phyloP scores from a whole-genome alignment of 306 rosid species.

The Gleditsia sinensis region DNA sequence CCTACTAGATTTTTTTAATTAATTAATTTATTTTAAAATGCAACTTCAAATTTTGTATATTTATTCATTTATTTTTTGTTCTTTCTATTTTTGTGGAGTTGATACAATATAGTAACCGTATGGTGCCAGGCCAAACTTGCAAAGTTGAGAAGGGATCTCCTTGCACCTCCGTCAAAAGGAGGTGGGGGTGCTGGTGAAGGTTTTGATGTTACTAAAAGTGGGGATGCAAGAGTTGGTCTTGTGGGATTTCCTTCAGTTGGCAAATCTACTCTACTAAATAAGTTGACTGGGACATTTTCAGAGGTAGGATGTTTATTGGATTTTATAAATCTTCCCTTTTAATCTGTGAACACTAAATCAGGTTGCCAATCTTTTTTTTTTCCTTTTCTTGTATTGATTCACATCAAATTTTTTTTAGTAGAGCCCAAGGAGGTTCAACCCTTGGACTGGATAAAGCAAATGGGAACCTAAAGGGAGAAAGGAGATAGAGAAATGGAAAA shows the following conservation, averaged over 20 bases:
- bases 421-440: conserved; percentile 15
- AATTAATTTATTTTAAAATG: neutral
- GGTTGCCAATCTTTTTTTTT: conserved; percentile 20
- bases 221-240: conserved; percentile 98
- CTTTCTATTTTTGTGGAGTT: neutral
- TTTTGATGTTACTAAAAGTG: conserved; percentile 98
- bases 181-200: conserved; percentile 98
- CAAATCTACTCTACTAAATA: conserved; percentile 90
- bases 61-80: neutral
- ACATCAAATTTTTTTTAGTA: conserved; percentile 6
- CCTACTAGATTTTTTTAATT: neutral
- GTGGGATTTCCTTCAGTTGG: conserved; percentile 99
- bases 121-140: conserved; percentile 92
- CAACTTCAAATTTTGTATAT: neutral
- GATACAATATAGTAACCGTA: conserved; percentile 18
- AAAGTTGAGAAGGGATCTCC: conserved; percentile 90
- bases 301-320: conserved; percentile 73
- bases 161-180: conserved; percentile 86
- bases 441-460: neutral
- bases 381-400: conserved; percentile 20
- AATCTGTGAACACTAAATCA: neutral
- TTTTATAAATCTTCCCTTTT: conserved; percentile 16
- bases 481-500: neutral
- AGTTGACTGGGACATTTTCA: conserved; percentile 96
- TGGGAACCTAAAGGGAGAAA: conserved; percentile 3